Evolutionary conservation across 2,329 filamentous ascomycete species (phyloP), one percentile per base, ranked within the genome.

Genomic region (Nemania abortiva): DNA sequence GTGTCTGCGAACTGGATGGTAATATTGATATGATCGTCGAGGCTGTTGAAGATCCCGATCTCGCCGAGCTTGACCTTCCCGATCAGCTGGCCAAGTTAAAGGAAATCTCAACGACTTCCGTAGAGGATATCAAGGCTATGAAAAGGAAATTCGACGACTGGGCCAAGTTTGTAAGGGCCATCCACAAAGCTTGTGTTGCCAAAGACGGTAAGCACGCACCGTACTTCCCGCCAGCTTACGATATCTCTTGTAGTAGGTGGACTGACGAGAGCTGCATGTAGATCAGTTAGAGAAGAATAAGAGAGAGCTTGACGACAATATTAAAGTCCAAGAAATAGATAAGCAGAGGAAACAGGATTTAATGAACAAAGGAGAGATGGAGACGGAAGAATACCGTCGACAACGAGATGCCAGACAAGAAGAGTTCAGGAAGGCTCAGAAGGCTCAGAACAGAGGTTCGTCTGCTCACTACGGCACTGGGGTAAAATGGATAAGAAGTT

Each of bases 1-100:
- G n/a, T 49, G 60, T 63, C 15, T 47, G 49, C 52, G 52, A 55
- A 50, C 31, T 31, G 4, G 50, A 24, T 18, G 60, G 60, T 2
- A 63, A 54, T 5, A 63, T 63, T 50, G 60, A 63, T 31, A 45
- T 55, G 49, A 56, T 63, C 31, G 13, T 63, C 29, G 60, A 63
- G 39, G 60, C 50, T n/a, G 60, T 63, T 13, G 60, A 63, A 47
- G 50, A 63, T 24, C n/a, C n/a, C 37, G 60, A 63, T n/a, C 18
- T 63, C 10, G 60, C 20, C 37, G 60, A 63, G 24, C 4, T 63
- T 13, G 60, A 63, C 22, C 60, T 63, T 47, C 60, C 60, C 2
- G 60, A 63, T 13, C 60, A 56, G 24, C 49, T 63, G 5, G 60
- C 50, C 5, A 55, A 10, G 20, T 27, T 56, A 20, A 63, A 55